Conservation (phyloP, 176 grass and related monocot species). For the Chrysopogon serrulatus region DNA sequence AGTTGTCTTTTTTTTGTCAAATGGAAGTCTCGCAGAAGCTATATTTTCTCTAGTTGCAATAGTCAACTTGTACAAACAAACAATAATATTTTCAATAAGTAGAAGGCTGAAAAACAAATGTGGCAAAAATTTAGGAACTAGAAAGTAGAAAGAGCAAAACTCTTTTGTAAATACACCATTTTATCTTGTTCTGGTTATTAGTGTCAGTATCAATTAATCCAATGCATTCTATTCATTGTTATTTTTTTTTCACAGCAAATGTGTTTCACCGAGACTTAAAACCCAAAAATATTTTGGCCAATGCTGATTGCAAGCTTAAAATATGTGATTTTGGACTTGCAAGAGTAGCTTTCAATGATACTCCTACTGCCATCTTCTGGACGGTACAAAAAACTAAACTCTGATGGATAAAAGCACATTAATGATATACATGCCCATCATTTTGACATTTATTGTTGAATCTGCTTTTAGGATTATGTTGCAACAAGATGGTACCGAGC, state of each 20-base stretch:
- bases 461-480: constrained; percentile 64
- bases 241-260: constrained; percentile 37
- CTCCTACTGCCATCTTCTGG: constrained; percentile 83
- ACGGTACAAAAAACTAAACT: constrained; percentile 32
- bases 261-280: constrained; percentile 78
- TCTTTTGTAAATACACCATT: background rate
- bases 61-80: background rate
- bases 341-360: constrained; percentile 70
- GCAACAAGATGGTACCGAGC: constrained; percentile 82
- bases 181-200: background rate
- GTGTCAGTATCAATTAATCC: background rate
- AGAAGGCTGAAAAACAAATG: too few species aligned
- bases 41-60: background rate
- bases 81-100: background rate
- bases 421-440: background rate
- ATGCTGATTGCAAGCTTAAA: constrained; percentile 82
- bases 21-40: background rate
- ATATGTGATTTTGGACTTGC: constrained; percentile 87
- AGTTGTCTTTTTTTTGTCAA: background rate
- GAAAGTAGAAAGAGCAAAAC: background rate
- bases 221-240: background rate
- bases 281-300: constrained; percentile 79
- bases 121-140: background rate
- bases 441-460: background rate
- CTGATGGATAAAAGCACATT: too few species aligned